Conservation (phyloP, 306 rosid genomes). For the Quercus wislizeni region DNA sequence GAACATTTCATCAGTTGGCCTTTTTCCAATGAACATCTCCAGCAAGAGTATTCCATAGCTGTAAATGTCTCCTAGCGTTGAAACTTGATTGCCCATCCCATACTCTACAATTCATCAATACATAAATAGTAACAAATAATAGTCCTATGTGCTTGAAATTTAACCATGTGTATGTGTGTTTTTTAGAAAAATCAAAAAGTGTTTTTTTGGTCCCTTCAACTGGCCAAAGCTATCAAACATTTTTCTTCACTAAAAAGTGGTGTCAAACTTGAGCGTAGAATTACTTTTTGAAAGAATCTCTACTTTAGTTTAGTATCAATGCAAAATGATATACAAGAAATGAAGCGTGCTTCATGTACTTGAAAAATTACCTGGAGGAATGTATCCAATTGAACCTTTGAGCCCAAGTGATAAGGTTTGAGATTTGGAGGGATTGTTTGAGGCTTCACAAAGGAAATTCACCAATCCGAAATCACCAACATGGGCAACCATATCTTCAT, state of each 20-base stretch:
- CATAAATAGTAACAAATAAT: background rate
- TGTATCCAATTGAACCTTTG: conserved; percentile 37
- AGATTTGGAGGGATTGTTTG: background rate
- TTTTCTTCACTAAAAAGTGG: too few species aligned
- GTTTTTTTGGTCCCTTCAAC: too few species aligned
- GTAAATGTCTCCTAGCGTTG: conserved; percentile 33
- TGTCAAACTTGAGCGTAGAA: too few species aligned
- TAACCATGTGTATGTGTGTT: background rate
- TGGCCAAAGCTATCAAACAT: too few species aligned
- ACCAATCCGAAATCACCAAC: conserved; percentile 36
- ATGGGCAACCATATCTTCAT: conserved; percentile 27
- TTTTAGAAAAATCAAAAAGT: too few species aligned
- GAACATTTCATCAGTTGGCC: conserved; percentile 36
- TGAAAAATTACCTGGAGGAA: conserved; percentile 24
- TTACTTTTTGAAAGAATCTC: background rate
- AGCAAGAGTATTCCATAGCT: conserved; percentile 35
- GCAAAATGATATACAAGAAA: too few species aligned
- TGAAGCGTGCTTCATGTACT: background rate
- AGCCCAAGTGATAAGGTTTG: conserved; percentile 7
- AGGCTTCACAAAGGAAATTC: conserved; percentile 22
- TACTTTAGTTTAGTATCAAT: too few species aligned
- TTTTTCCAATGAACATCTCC: conserved; percentile 46
- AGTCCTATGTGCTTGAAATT: too few species aligned
- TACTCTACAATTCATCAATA: conserved; percentile 26
- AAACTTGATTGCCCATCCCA: conserved; percentile 31